These are phyloP conservation scores for Aspergillus latus DNA, from an alignment of 2,329 filamentous ascomycete genomes.

Conservation along the genomic window DNA sequence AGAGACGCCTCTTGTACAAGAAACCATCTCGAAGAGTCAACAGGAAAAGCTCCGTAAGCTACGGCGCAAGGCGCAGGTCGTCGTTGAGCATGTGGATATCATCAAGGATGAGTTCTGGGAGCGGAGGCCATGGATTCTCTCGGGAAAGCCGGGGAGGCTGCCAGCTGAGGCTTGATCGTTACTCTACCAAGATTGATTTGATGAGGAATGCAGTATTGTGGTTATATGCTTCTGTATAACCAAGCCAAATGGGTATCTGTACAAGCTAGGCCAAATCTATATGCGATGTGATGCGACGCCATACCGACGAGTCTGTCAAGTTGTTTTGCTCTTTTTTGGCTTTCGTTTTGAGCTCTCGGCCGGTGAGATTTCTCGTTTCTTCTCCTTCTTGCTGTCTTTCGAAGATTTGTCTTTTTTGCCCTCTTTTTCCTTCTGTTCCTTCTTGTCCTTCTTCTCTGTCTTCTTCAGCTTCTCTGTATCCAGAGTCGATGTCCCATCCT, in stretches of 20 bases:
- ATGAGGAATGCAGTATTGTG: slow-evolving; percentile 10
- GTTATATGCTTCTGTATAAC: slow-evolving; percentile 11
- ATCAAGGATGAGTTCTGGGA: slow-evolving; percentile 97
- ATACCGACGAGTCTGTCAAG: slow-evolving; percentile 15
- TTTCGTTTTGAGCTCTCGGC: slow-evolving; percentile 47
- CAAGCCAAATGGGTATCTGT: slow-evolving; percentile 37
- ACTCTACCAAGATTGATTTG: slow-evolving; percentile 1
- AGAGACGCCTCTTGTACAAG: slow-evolving; percentile 18
- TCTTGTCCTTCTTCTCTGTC: slow-evolving; percentile 26
- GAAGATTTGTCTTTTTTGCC: slow-evolving; percentile 18
- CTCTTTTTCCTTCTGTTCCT: slow-evolving; percentile 19
- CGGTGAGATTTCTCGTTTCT: slow-evolving; percentile 26
- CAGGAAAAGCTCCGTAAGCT: slow-evolving; percentile 79
- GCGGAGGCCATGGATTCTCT: slow-evolving; percentile 77
- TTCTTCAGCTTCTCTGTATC: slow-evolving; percentile 29
- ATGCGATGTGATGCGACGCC: background rate
- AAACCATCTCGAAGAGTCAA: slow-evolving; percentile 71
- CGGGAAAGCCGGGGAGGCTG: slow-evolving; percentile 69
- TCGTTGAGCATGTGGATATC: slow-evolving; percentile 85
- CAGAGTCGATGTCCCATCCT: slow-evolving; percentile 28
- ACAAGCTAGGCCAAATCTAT: slow-evolving; percentile 12
- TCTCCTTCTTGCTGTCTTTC: slow-evolving; percentile 31
- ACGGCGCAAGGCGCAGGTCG: slow-evolving; percentile 74
- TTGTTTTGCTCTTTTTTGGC: slow-evolving; percentile 46
- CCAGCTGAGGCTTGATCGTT: slow-evolving; percentile 48